Percentiles rank a stretch among this genome's conserved stretches.
phyloP scores from a whole-genome alignment of 2,329 filamentous ascomycete species.

The Cladosporium velox region DNA sequence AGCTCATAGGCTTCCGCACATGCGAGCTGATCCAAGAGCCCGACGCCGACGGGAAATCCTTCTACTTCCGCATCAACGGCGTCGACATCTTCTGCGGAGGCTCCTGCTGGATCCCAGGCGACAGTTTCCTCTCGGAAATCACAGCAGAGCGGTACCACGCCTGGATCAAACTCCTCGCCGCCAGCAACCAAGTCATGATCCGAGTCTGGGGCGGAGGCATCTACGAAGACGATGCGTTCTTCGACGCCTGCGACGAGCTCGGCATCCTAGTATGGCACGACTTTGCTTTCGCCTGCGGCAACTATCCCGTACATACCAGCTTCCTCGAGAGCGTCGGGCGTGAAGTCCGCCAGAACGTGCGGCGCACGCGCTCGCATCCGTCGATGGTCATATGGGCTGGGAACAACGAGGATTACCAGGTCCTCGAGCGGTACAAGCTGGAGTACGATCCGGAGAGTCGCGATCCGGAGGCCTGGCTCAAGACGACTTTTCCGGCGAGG shows the following conservation, averaged over 20 bases:
- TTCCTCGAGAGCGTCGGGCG: slow-evolving; percentile 64
- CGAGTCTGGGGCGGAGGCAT: slow-evolving; percentile 79
- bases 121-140: slow-evolving; percentile 75
- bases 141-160: slow-evolving; percentile 65
- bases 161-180: slow-evolving; percentile 75
- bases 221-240: slow-evolving; percentile 74
- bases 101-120: slow-evolving; percentile 81
- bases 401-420: slow-evolving; percentile 94
- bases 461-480: slow-evolving; percentile 79
- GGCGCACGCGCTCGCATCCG: slow-evolving; percentile 78
- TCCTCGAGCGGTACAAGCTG: slow-evolving; percentile 70
- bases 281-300: slow-evolving; percentile 73
- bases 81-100: slow-evolving; percentile 77
- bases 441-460: slow-evolving; percentile 79
- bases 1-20: slow-evolving; percentile 69
- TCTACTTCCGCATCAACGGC: slow-evolving; percentile 78
- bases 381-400: slow-evolving; percentile 86
- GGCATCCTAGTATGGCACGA: slow-evolving; percentile 85
- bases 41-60: slow-evolving; percentile 67
- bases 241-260: slow-evolving; percentile 73
- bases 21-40: slow-evolving; percentile 50
- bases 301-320: slow-evolving; percentile 67
- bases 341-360: slow-evolving; percentile 70
- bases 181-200: slow-evolving; percentile 80
- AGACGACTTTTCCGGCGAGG: slow-evolving; percentile 83